A percentile compares a stretch with the other conserved stretches of the same genome.
These are phyloP conservation scores for Diaporthe ilicicola DNA, from an alignment of 2,329 filamentous ascomycete species.

Conservation along the genomic window DNA sequence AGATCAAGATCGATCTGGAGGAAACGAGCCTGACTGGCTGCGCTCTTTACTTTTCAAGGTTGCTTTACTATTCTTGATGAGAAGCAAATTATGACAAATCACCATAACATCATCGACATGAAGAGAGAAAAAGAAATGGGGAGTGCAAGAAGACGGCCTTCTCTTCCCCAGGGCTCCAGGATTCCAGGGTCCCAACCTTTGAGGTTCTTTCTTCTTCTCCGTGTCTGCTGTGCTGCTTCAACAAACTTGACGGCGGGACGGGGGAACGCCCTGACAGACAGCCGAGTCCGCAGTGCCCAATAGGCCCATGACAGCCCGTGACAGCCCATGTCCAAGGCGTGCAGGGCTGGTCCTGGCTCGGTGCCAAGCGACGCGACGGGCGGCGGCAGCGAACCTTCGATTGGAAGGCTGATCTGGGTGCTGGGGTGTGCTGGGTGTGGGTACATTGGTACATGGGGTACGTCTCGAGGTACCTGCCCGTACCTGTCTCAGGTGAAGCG, in stretches of 20 bases:
- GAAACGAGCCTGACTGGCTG: too few relatives aligned
- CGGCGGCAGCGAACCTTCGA: constrained; percentile 5
- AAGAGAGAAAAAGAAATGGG: background rate
- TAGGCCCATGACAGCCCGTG: background rate
- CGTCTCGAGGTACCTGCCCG: background rate
- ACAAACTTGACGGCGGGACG: background rate
- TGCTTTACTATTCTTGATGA: too few relatives aligned
- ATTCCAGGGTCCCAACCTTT: background rate
- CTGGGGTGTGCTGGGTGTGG: background rate
- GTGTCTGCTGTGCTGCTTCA: background rate
- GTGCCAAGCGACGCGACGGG: constrained; percentile 10
- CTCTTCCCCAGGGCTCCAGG: background rate
- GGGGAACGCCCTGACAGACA: background rate
- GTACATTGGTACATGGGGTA: constrained; percentile 3
- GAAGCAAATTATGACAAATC: background rate
- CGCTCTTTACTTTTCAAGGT: too few relatives aligned
- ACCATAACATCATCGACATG: background rate
- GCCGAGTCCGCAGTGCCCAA: constrained; percentile 4
- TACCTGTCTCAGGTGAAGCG: constrained; percentile 26
- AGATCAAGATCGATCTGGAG: background rate
- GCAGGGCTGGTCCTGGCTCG: background rate
- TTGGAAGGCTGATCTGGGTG: background rate
- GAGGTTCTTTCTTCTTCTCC: background rate
- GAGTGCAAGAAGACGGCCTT: background rate
- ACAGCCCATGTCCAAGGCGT: background rate